Evolutionary conservation across 106 monocot species (phyloP), one percentile per base, ranked within the genome.

Genomic region (Acanthochlamys bracteata): DNA sequence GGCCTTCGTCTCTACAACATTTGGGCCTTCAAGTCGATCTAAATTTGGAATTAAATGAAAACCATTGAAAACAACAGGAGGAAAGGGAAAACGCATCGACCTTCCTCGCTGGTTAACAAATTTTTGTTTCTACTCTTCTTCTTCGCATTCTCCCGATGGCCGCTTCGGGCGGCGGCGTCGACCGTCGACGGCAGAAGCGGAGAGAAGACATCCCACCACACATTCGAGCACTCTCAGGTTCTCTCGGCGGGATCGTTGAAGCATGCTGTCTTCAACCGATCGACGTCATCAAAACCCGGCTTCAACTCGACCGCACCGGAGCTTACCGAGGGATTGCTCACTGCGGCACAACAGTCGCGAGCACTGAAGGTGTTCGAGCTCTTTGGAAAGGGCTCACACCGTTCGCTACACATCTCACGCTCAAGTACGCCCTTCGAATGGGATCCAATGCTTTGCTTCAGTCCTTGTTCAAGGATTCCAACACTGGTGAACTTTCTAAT

Each of bases 231-330:
- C 55, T 78, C 16, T 74, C 90, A 23, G 95, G 95, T 0, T 96
- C 95, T 1, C 66, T 96, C 4, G 95, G 95, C 41, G 95, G 95
- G 27, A 53, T 88, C 56, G 73, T 96, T 61, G 95, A 96, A 77
- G 95, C 95, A 41, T 80, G 80, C 73, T 96, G 90, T 62, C 84
- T 96, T 23, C 95, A 96, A 72, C 95, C 95, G 21, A 90, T 96
- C 80, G 95, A 96, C 78, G 95, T 96, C 11, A 87, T 96, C 75
- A 96, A 96, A 74, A 95, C 95, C 41, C 68, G 95, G 57, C 82
- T 95, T 1, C 95, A 95, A 76, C 86, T 95, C 9, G 95, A 95
- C 75, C 72, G 75, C 7, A 33, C 74, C n/a, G 79, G 81, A 15
- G 59, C 79, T 8, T 96, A 96, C 76, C 69, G 77, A 7, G 95